Evolutionary conservation across 192 early-diverging fungal genomes (phyloP), one percentile per base, ranked within the genome.

Genomic region (Umbelopsis isabellina): DNA sequence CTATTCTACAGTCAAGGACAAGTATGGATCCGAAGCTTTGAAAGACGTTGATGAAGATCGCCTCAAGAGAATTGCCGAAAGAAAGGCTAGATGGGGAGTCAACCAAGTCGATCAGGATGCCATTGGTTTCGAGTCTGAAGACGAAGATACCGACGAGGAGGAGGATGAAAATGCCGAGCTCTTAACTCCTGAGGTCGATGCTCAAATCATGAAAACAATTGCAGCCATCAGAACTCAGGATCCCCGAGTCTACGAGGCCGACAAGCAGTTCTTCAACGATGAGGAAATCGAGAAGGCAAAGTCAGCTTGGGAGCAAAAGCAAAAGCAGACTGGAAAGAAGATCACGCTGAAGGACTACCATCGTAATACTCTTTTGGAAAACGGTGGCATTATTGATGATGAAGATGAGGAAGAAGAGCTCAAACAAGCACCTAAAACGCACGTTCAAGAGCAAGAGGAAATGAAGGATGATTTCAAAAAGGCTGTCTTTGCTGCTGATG

Each of bases 141-240:
- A 80, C 3, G 82, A 79, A 27, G 82, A 83, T 18, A 85, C 87
- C 1, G 91, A 91, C 41, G 90, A 88, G 25, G 90, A 90, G 25
- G 93, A 94, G 70, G 93, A 95, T 75, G 91, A 92, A 68, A 79
- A 83, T 50, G 93, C 89, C 37, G 89, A 88, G 67, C 83, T 98
- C 22, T 82, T 95, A 10, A 96, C 96, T 6, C 93, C 95, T 7
- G 93, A 91, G 33, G 75, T 98, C 10, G 96, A 99, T 69, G 91
- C 89, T 8, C 93, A 97, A 78, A 98, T 99, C 66, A 86, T 99
- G 87, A 91, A 91, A 67, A 96, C 97, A 1, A 93, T 98, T 69
- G 87, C 87, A 0, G 81, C 91, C 27, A 92, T 99, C 55, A 86
- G 89, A 3, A 77, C 83, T 16, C 89, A 91, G 49, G 89, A 95